A percentile compares a stretch with the other conserved stretches of the same genome.
These are phyloP conservation scores for Exserohilum turcica DNA, from an alignment of 2,329 filamentous ascomycete species.

Conservation along the genomic window DNA sequence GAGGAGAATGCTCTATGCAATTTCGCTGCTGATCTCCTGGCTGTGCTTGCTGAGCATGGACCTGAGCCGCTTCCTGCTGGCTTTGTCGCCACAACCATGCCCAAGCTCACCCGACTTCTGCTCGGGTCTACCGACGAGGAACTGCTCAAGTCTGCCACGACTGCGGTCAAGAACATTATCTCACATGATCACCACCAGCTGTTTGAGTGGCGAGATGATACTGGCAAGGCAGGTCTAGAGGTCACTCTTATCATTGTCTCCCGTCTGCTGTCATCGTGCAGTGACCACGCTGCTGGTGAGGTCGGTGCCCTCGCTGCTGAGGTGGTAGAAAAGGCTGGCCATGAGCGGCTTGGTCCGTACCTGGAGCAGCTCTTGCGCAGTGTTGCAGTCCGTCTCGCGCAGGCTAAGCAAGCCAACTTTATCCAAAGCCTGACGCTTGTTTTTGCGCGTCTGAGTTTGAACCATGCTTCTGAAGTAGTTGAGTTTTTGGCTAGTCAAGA, in stretches of 20 bases:
- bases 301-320: slow-evolving; percentile 93
- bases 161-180: slow-evolving; percentile 86
- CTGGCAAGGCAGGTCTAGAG: slow-evolving; percentile 81
- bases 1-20: slow-evolving; percentile 84
- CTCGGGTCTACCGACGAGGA: slow-evolving; percentile 86
- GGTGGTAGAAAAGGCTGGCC: slow-evolving; percentile 92
- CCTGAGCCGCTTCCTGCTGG: slow-evolving; percentile 83
- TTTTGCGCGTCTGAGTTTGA: slow-evolving; percentile 86
- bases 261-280: slow-evolving; percentile 77
- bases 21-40: slow-evolving; percentile 83
- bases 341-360: slow-evolving; percentile 87
- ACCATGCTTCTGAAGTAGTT: slow-evolving; percentile 85
- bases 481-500: slow-evolving; percentile 87
- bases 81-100: slow-evolving; percentile 83
- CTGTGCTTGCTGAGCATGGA: slow-evolving; percentile 79
- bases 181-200: slow-evolving; percentile 89
- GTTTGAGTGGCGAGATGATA: slow-evolving; percentile 79
- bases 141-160: slow-evolving; percentile 82
- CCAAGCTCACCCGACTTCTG: slow-evolving; percentile 81
- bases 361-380: slow-evolving; percentile 86
- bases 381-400: slow-evolving; percentile 81
- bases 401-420: slow-evolving; percentile 82
- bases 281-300: slow-evolving; percentile 94
- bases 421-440: slow-evolving; percentile 96
- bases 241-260: slow-evolving; percentile 91